A percentile compares a stretch with the other conserved stretches of the same genome.
Conservation (phyloP, 2,329 filamentous ascomycete species). For the Hypoxylon sp. region DNA sequence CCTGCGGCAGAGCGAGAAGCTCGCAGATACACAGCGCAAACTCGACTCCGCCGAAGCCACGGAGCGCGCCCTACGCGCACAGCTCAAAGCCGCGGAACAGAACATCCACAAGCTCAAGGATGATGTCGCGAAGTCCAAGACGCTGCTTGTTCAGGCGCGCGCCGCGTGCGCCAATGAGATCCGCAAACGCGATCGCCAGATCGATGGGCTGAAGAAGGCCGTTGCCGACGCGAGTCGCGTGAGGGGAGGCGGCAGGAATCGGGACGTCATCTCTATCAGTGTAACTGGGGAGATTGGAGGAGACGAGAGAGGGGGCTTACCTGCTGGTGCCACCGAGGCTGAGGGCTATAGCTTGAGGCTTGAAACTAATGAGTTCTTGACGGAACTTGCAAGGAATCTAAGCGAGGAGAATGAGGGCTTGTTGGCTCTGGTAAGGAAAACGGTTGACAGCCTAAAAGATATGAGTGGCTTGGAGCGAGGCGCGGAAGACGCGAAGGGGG, state of each 20-base stretch:
- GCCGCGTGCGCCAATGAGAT: conserved; percentile 91
- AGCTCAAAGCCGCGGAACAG: conserved; percentile 79
- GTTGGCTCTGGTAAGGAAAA: conserved; percentile 76
- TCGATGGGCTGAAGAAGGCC: conserved; percentile 89
- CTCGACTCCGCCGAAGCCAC: conserved; percentile 74
- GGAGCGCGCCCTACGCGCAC: conserved; percentile 75
- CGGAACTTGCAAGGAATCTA: conserved; percentile 82
- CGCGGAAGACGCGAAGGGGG: conserved; percentile 48
- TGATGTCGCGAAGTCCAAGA: conserved; percentile 82
- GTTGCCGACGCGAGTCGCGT: conserved; percentile 77
- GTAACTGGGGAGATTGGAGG: conserved; percentile 69
- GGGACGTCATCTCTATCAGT: conserved; percentile 68
- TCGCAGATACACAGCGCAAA: conserved; percentile 67
- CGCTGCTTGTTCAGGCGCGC: conserved; percentile 83
- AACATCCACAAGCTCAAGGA: conserved; percentile 83
- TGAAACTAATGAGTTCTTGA: conserved; percentile 93
- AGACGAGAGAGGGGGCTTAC: conserved; percentile 43
- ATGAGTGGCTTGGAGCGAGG: conserved; percentile 69
- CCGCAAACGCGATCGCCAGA: conserved; percentile 88
- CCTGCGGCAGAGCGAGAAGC: conserved; percentile 67
- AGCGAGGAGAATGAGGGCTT: conserved; percentile 93
- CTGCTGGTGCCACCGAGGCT: conserved; percentile 56
- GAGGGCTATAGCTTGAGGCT: conserved; percentile 77
- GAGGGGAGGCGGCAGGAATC: conserved; percentile 67
- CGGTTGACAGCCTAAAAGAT: conserved; percentile 77